Evolutionary conservation across 2,329 filamentous ascomycete genomes (phyloP).

Genomic region (Onygenales sp.): DNA sequence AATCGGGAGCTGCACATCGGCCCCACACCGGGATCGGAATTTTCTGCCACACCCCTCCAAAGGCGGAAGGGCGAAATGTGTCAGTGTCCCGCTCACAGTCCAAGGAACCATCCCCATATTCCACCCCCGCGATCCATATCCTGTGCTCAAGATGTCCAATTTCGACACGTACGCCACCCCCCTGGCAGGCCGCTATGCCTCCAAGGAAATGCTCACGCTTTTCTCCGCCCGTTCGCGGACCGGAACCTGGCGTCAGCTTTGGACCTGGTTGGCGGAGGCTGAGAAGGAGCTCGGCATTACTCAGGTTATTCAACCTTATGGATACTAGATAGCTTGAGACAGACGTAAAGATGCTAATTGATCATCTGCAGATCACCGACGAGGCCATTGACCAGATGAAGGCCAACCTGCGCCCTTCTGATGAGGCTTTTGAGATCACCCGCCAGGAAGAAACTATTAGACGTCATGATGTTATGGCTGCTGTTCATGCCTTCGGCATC

Average conservation of each 20-base stretch:
- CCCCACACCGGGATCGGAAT: too few relatives aligned
- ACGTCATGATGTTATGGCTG: slow-evolving; percentile 56
- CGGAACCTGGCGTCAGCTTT: slow-evolving; percentile 74
- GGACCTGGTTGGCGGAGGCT: slow-evolving; percentile 73
- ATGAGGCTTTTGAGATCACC: slow-evolving; percentile 67
- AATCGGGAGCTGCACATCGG: too few relatives aligned
- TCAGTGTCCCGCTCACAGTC: too few relatives aligned
- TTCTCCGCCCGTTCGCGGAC: slow-evolving; percentile 69
- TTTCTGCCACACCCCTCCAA: too few relatives aligned
- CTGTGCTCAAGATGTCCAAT: slow-evolving; percentile 21
- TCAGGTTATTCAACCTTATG: slow-evolving; percentile 37
- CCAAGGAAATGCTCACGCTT: slow-evolving; percentile 63
- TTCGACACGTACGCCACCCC: slow-evolving; percentile 57
- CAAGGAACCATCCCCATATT: background rate
- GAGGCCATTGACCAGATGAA: slow-evolving; percentile 71
- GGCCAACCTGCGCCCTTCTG: slow-evolving; percentile 62
- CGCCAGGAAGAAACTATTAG: slow-evolving; percentile 66
- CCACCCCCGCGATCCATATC: slow-evolving; percentile 3
- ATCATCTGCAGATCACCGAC: slow-evolving; percentile 28
- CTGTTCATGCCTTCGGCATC: slow-evolving; percentile 53
- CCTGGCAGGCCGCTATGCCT: slow-evolving; percentile 61
- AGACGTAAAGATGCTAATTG: too few relatives aligned
- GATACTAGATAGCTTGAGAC: too few relatives aligned
- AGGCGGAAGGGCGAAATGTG: too few relatives aligned
- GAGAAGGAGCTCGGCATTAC: slow-evolving; percentile 72